Percentiles rank a stretch among this genome's conserved stretches.
These are phyloP conservation scores for Colletotrichum musae DNA, from an alignment of 2,329 filamentous ascomycete species.

Conservation along the genomic window DNA sequence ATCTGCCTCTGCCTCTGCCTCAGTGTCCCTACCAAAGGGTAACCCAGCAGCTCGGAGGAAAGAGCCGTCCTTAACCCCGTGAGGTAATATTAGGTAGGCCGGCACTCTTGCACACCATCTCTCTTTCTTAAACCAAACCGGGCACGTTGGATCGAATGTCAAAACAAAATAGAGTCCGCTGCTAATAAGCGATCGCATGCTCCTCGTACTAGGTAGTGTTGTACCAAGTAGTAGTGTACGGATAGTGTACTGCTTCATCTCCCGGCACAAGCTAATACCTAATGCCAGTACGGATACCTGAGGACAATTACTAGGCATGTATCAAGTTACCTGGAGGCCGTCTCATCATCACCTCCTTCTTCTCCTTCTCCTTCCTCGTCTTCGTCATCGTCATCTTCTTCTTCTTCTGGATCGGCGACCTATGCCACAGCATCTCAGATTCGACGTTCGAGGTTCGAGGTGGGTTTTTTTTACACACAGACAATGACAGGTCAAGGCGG, in stretches of 20 bases:
- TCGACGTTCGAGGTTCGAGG: background rate
- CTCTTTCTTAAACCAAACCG: no score
- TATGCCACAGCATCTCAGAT: constrained; percentile 1
- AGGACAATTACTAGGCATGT: background rate
- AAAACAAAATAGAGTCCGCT: no score
- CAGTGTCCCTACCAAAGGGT: background rate
- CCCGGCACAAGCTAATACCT: constrained; percentile 15
- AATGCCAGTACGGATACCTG: constrained; percentile 11
- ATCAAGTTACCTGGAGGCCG: no score
- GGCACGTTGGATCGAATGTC: no score
- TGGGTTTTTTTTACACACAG: constrained; percentile 8
- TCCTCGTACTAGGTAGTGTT: no score
- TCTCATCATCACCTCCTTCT: no score
- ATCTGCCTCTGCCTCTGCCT: background rate
- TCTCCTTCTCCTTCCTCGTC: no score
- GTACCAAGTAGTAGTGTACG: no score
- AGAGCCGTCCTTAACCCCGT: constrained; percentile 16
- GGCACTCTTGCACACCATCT: constrained; percentile 5
- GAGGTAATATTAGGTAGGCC: background rate
- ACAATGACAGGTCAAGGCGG: constrained; percentile 29
- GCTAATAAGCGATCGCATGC: no score
- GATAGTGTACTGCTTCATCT: background rate
- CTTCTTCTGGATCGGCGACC: constrained; percentile 14
- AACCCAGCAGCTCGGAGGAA: constrained; percentile 12
- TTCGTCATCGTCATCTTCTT: no score